These are phyloP conservation scores for Phaeosphaeria sp. DNA, from an alignment of 2,329 filamentous ascomycete species.

Conservation along the genomic window DNA sequence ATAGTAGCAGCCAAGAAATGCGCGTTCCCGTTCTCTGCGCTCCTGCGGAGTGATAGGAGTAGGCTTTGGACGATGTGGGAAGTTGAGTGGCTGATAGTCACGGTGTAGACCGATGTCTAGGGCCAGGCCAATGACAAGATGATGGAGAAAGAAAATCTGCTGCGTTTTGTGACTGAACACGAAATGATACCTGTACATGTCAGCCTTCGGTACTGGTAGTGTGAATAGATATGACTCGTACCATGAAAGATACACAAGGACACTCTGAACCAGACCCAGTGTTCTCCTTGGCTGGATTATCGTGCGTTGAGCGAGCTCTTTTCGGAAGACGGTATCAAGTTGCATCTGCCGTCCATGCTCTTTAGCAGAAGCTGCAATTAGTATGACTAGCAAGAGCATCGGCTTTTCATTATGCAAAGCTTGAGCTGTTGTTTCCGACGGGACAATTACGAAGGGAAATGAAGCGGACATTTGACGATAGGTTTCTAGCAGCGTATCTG, in stretches of 20 bases:
- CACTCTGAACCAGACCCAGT: constrained; percentile 39
- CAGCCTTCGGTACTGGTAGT: neutral
- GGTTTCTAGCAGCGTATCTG: constrained; percentile 31
- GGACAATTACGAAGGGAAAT: constrained; percentile 41
- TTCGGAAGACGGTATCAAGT: constrained; percentile 37
- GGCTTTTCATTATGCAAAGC: constrained; percentile 32
- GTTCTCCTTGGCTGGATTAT: constrained; percentile 37
- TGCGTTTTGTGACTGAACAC: constrained; percentile 46
- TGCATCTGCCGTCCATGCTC: constrained; percentile 33
- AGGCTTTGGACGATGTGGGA: constrained; percentile 19
- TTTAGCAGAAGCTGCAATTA: constrained; percentile 37
- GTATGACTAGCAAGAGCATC: constrained; percentile 42
- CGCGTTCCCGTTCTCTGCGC: constrained; percentile 35
- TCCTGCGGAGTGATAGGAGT: constrained; percentile 18
- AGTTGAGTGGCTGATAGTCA: constrained; percentile 22
- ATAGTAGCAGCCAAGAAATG: constrained; percentile 45
- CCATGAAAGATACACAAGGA: constrained; percentile 45
- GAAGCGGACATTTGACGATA: constrained; percentile 38
- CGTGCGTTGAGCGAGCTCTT: constrained; percentile 41
- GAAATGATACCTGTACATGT: constrained; percentile 40
- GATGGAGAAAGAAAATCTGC: constrained; percentile 41
- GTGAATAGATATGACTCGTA: constrained; percentile 7
- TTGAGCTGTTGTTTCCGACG: constrained; percentile 14
- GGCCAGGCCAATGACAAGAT: constrained; percentile 39
- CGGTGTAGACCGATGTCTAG: constrained; percentile 41